Evolutionary conservation across 805 yeast species (phyloP).

Genomic region (Yarrowia deformans): DNA sequence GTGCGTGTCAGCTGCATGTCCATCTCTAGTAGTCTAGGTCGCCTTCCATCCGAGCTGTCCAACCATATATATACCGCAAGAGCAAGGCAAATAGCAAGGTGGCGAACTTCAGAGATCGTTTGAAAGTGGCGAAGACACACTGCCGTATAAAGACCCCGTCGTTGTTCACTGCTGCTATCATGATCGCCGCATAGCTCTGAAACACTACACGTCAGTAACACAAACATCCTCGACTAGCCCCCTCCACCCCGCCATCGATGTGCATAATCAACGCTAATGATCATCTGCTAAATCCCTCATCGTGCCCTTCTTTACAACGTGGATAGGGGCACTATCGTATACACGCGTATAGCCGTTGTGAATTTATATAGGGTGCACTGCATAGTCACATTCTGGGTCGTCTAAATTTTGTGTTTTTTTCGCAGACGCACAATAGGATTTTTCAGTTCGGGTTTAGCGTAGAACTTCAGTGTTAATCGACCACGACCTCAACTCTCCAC

Average conservation of each 20-base stretch:
- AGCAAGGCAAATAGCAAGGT: not conserved
- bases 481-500: not conserved
- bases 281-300: not conserved
- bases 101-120: not conserved
- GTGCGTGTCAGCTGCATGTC: slow-evolving; percentile 18
- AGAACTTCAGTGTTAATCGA: slow-evolving; percentile 3
- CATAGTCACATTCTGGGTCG: slow-evolving; percentile 9
- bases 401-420: slow-evolving; percentile 6
- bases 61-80: not conserved
- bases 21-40: slow-evolving; percentile 8
- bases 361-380: slow-evolving; percentile 4
- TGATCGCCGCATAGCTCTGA: not conserved
- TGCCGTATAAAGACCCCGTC: no score
- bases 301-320: not conserved
- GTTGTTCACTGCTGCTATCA: no score
- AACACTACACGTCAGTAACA: not conserved
- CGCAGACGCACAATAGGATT: not conserved
- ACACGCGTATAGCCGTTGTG: not conserved
- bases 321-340: no score
- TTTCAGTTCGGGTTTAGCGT: slow-evolving; percentile 11
- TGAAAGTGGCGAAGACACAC: no score
- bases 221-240: not conserved
- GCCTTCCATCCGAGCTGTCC: not conserved
- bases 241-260: not conserved
- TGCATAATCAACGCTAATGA: slow-evolving; percentile 7